These are phyloP conservation scores for Oryza longistaminata DNA, from an alignment of 176 grass and related monocot species.

Conservation along the genomic window DNA sequence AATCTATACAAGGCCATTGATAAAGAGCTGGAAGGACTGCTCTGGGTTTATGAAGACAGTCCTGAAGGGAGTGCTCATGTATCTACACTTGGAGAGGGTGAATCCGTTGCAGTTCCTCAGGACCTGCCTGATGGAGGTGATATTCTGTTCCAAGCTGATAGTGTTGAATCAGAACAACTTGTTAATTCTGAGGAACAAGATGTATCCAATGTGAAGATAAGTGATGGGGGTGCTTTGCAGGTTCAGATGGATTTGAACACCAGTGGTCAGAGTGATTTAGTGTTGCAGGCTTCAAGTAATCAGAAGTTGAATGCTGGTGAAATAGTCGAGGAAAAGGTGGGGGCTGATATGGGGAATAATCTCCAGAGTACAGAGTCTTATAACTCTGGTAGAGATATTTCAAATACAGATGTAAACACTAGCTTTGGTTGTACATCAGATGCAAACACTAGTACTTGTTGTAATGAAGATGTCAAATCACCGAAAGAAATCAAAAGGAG, in stretches of 20 bases:
- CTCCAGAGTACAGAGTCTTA: constrained; percentile 27
- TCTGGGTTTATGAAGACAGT: constrained; percentile 83
- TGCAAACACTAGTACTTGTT: not conserved
- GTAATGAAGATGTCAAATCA: constrained; percentile 36
- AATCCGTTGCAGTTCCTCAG: constrained; percentile 16
- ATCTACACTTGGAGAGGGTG: constrained; percentile 49
- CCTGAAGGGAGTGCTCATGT: constrained; percentile 32
- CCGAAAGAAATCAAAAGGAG: constrained; percentile 57
- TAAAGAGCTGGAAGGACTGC: constrained; percentile 82
- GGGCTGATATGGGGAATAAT: constrained; percentile 22
- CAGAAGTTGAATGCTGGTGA: constrained; percentile 29
- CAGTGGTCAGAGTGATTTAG: constrained; percentile 12
- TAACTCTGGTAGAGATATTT: not conserved
- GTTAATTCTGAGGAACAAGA: constrained; percentile 33
- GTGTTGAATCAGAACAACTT: constrained; percentile 20
- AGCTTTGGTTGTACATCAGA: constrained; percentile 11
- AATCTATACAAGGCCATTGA: constrained; percentile 93
- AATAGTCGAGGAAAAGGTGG: constrained; percentile 54
- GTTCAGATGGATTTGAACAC: constrained; percentile 26
- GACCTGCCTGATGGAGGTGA: constrained; percentile 9
- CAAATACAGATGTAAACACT: constrained; percentile 30
- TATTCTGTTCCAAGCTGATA: constrained; percentile 5
- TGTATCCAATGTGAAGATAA: constrained; percentile 24
- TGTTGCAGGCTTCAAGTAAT: constrained; percentile 17
- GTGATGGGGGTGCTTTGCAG: constrained; percentile 33